phyloP scores from a whole-genome alignment of 495 filamentous ascomycete genomes.

The Tuber calosporum region DNA sequence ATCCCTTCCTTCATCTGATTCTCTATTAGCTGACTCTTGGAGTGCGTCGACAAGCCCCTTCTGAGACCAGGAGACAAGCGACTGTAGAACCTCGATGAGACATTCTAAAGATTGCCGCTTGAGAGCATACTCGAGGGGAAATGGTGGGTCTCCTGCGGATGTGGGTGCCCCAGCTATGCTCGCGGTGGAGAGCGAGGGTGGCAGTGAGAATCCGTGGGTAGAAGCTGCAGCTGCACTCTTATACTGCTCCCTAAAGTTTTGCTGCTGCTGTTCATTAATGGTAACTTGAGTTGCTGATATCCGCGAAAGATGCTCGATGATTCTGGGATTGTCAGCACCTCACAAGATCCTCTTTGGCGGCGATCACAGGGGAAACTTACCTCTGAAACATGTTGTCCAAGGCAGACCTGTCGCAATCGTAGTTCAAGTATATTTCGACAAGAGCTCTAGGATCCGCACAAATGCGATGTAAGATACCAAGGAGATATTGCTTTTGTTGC shows the following conservation, averaged over 20 bases:
- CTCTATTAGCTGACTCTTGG: slow-evolving; percentile 28
- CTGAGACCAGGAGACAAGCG: slow-evolving; percentile 86
- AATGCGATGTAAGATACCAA: slow-evolving; percentile 74
- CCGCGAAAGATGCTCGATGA: slow-evolving; percentile 86
- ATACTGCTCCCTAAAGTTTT: slow-evolving; percentile 72
- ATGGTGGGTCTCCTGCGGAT: slow-evolving; percentile 50
- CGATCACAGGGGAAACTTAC: slow-evolving; percentile 34
- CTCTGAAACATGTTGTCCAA: slow-evolving; percentile 95
- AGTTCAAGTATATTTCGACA: slow-evolving; percentile 96
- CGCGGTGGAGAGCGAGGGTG: slow-evolving; percentile 74
- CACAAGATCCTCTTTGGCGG: background rate
- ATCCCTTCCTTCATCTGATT: slow-evolving; percentile 31
- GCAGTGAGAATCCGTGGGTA: slow-evolving; percentile 47
- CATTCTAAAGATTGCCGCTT: slow-evolving; percentile 83
- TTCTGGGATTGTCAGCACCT: slow-evolving; percentile 46
- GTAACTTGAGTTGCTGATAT: slow-evolving; percentile 67
- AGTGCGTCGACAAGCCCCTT: slow-evolving; percentile 59
- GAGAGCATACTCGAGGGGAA: slow-evolving; percentile 77
- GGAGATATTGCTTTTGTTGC: slow-evolving; percentile 86
- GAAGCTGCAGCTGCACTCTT: slow-evolving; percentile 48
- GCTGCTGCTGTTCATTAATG: slow-evolving; percentile 69
- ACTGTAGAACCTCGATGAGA: slow-evolving; percentile 77
- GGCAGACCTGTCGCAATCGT: slow-evolving; percentile 87
- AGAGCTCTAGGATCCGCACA: slow-evolving; percentile 77
- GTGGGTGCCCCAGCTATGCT: slow-evolving; percentile 54